Evolutionary conservation across 176 grass and related monocot genomes (phyloP).

Genomic region (Oryza officinalis): DNA sequence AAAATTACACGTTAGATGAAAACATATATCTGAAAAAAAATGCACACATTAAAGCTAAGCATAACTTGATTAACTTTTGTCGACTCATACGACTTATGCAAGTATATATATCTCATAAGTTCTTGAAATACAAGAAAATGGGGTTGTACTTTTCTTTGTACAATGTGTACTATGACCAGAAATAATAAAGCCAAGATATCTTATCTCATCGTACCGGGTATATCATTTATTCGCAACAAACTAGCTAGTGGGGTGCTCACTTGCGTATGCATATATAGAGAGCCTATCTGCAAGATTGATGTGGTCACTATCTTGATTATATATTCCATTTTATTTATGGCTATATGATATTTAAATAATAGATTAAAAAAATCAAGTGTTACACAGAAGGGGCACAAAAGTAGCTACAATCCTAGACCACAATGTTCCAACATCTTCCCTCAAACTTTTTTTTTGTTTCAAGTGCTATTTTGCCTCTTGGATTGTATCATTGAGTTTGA

Average conservation of each 20-base stretch:
- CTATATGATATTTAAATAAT: not conserved
- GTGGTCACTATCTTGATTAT: not conserved
- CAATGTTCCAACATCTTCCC: not conserved
- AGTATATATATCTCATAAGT: not conserved
- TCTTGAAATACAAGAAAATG: not conserved
- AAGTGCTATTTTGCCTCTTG: not conserved
- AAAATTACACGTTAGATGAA: too few species aligned
- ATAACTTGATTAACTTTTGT: not conserved
- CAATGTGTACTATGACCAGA: slow-evolving; percentile 17
- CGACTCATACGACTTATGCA: not conserved
- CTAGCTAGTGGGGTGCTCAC: not conserved
- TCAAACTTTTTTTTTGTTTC: not conserved
- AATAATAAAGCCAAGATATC: slow-evolving; percentile 18
- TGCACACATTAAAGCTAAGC: too few species aligned
- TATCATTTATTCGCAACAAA: slow-evolving; percentile 44
- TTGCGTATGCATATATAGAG: not conserved
- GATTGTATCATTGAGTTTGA: not conserved
- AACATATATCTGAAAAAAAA: not conserved
- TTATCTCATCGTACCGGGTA: slow-evolving; percentile 43
- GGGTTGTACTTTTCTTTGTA: slow-evolving; percentile 1
- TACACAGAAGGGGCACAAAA: not conserved
- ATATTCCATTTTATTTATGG: not conserved
- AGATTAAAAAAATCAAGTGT: not conserved
- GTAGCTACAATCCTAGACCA: not conserved
- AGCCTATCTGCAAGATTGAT: slow-evolving; percentile 21